phyloP scores from a whole-genome alignment of 1,139 yeast species.

The Geotrichum carabidarum region DNA sequence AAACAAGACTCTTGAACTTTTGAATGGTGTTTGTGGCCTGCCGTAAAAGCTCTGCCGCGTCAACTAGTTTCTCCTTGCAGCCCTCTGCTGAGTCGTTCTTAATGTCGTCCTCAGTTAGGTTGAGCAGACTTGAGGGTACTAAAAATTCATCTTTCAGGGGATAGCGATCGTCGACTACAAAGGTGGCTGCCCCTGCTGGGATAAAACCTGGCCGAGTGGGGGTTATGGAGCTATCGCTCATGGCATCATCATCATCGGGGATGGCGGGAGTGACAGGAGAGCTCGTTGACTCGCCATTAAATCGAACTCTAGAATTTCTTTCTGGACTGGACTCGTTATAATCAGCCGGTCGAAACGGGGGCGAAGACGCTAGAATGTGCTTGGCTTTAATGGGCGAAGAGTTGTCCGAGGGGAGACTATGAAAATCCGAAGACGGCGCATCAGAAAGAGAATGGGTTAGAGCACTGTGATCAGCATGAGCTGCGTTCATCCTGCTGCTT shows the following conservation, averaged over 20 bases:
- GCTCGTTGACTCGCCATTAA: not conserved
- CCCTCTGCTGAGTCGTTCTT: not conserved
- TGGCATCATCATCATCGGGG: not conserved
- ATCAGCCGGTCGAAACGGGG: constrained; percentile 1
- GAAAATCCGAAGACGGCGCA: not conserved
- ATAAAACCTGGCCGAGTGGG: not conserved
- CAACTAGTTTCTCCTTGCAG: not conserved
- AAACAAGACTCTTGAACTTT: constrained; percentile 22
- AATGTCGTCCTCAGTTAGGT: not conserved
- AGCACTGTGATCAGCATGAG: no score
- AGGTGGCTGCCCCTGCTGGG: not conserved
- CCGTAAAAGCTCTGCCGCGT: constrained; percentile 4
- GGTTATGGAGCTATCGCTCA: not conserved
- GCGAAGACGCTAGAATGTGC: constrained; percentile 2
- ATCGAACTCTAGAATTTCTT: not conserved
- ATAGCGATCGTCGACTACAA: not conserved
- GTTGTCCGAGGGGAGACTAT: not conserved
- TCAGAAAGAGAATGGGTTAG: no score
- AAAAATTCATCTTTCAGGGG: not conserved
- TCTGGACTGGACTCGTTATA: constrained; percentile 4
- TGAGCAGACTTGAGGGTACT: not conserved
- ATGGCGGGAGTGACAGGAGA: constrained; percentile 5
- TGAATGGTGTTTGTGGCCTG: not conserved
- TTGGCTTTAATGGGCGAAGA: constrained; percentile 5
- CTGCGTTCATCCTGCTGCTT: not conserved